phyloP scores from a whole-genome alignment of 1,284 basidiomycete genomes.

The Sphaerobolus stellatus region DNA sequence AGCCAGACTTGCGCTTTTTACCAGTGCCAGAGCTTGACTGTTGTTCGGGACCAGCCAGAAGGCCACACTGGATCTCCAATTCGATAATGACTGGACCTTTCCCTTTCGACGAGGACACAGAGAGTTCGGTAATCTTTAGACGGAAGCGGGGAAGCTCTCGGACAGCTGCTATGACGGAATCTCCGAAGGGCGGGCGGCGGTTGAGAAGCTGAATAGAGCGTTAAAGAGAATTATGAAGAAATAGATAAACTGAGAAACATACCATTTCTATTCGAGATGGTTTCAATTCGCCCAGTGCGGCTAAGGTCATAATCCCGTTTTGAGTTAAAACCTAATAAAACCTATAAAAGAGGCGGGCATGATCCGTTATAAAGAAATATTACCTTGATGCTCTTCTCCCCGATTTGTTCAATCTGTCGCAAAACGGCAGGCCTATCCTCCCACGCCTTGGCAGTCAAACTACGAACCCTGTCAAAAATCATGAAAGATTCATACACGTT shows the following conservation, averaged over 20 bases:
- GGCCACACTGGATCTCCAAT: slow-evolving; percentile 56
- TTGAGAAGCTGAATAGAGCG: slow-evolving; percentile 59
- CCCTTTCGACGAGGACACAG: slow-evolving; percentile 41
- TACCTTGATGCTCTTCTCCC: slow-evolving; percentile 56
- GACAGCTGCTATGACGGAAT: slow-evolving; percentile 59
- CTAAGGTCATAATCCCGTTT: slow-evolving; percentile 64
- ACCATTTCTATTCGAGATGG: slow-evolving; percentile 65
- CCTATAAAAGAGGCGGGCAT: not conserved
- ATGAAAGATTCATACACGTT: slow-evolving; percentile 5
- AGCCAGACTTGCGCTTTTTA: slow-evolving; percentile 35
- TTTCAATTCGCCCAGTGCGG: slow-evolving; percentile 52
- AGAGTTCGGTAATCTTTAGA: slow-evolving; percentile 49
- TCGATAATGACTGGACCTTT: slow-evolving; percentile 58
- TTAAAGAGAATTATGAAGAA: slow-evolving; percentile 4
- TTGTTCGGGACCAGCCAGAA: slow-evolving; percentile 34
- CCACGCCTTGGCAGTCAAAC: slow-evolving; percentile 78
- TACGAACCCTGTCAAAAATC: slow-evolving; percentile 55
- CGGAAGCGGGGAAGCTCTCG: slow-evolving; percentile 64
- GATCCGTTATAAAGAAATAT: not conserved
- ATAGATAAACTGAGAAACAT: slow-evolving; percentile 15
- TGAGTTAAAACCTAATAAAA: slow-evolving; percentile 64
- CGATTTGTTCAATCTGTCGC: slow-evolving; percentile 77
- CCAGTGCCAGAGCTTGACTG: slow-evolving; percentile 23
- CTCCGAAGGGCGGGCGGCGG: slow-evolving; percentile 69
- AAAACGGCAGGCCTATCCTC: slow-evolving; percentile 79